Evolutionary conservation across 2,329 filamentous ascomycete genomes (phyloP).

Genomic region (Aspergillus sp.): DNA sequence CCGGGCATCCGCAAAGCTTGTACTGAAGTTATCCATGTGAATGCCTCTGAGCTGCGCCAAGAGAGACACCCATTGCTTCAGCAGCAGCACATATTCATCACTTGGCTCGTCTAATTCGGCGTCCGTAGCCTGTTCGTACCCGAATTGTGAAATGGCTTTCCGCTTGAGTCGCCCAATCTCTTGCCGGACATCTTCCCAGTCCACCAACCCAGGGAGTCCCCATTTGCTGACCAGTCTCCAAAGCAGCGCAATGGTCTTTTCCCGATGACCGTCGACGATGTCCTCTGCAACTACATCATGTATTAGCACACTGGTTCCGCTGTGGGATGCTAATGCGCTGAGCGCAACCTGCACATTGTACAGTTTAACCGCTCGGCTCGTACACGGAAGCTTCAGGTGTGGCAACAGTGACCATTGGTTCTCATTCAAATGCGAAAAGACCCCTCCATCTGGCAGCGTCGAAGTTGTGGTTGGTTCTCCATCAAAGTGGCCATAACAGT

Average conservation of each 20-base stretch:
- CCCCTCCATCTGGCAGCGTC: slow-evolving; percentile 39
- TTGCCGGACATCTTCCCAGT: slow-evolving; percentile 48
- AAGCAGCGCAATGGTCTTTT: slow-evolving; percentile 56
- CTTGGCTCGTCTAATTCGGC: slow-evolving; percentile 15
- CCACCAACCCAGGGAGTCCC: slow-evolving; percentile 48
- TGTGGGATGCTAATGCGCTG: slow-evolving; percentile 43
- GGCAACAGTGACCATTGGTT: slow-evolving; percentile 45
- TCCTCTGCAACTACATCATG: slow-evolving; percentile 48
- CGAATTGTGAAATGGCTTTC: slow-evolving; percentile 13
- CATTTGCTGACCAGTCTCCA: slow-evolving; percentile 55
- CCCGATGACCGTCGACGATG: slow-evolving; percentile 58
- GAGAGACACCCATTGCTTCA: slow-evolving; percentile 51
- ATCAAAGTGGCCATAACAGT: slow-evolving; percentile 30
- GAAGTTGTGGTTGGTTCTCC: slow-evolving; percentile 39
- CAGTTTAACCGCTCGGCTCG: slow-evolving; percentile 49
- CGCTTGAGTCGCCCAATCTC: slow-evolving; percentile 44
- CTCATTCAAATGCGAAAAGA: slow-evolving; percentile 25
- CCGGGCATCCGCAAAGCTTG: slow-evolving; percentile 50
- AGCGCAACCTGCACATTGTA: slow-evolving; percentile 56
- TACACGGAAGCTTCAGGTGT: slow-evolving; percentile 52
- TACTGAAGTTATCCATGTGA: slow-evolving; percentile 49
- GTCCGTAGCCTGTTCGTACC: slow-evolving; percentile 12
- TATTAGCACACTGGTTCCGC: slow-evolving; percentile 35
- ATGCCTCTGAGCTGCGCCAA: slow-evolving; percentile 44
- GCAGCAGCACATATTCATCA: slow-evolving; percentile 34